Evolutionary conservation across 768 basidiomycete species (phyloP).

Genomic region (Termitomyces sp.): DNA sequence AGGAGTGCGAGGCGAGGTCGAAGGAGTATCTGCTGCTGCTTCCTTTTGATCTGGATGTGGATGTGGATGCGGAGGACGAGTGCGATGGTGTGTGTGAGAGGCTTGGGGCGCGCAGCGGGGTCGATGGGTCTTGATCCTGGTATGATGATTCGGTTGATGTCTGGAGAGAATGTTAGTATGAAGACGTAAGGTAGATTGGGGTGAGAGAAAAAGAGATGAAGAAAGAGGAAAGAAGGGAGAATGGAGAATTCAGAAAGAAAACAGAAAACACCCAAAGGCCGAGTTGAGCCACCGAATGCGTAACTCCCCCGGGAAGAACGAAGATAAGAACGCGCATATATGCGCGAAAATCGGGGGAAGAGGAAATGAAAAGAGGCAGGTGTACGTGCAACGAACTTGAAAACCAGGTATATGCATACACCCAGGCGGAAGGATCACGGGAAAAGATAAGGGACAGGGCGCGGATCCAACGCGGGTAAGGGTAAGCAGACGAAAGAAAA

Average conservation of each 20-base stretch:
- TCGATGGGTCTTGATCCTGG: not conserved
- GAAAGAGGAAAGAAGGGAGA: too few species aligned
- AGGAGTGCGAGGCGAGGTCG: slow-evolving; percentile 26
- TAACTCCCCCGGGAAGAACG: too few species aligned
- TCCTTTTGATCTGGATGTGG: not conserved
- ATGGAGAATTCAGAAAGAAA: too few species aligned
- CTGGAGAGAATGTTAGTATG: not conserved
- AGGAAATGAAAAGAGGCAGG: too few species aligned
- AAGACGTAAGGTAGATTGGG: too few species aligned
- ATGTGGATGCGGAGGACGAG: slow-evolving; percentile 5
- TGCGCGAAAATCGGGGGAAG: too few species aligned
- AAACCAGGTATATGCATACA: too few species aligned
- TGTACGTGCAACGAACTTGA: too few species aligned
- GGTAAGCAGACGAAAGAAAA: not conserved
- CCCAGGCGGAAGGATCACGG: too few species aligned
- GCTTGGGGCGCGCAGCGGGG: not conserved
- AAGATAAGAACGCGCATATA: too few species aligned
- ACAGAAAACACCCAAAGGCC: too few species aligned
- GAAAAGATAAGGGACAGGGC: not conserved
- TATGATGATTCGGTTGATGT: not conserved
- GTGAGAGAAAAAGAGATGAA: not conserved
- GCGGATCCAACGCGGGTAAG: not conserved
- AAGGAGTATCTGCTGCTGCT: slow-evolving; percentile 33
- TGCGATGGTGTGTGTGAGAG: slow-evolving; percentile 7
- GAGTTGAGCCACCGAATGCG: too few species aligned